A percentile compares a stretch with the other conserved stretches of the same genome.
These are phyloP conservation scores for Coemansia asiatica DNA, from an alignment of 192 early-diverging fungal genomes.

Conservation along the genomic window DNA sequence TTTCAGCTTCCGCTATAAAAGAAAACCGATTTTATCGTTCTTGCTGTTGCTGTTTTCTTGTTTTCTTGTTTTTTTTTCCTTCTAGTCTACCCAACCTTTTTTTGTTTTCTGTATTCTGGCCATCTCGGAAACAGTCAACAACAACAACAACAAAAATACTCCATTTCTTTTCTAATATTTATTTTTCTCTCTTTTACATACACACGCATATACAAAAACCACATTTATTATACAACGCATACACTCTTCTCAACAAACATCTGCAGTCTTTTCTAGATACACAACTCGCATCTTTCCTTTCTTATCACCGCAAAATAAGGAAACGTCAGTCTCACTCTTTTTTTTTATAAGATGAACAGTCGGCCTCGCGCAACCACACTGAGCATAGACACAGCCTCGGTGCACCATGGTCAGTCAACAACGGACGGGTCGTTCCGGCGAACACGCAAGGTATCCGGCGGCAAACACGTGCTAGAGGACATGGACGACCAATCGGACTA, in stretches of 20 bases:
- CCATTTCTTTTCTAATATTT: not conserved
- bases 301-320: constrained; percentile 7
- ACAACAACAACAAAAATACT: not conserved
- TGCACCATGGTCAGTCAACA: not conserved
- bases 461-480: constrained; percentile 19
- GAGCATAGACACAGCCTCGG: constrained; percentile 26
- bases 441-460: constrained; percentile 25
- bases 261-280: not conserved
- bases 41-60: too few relatives aligned
- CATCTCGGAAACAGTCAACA: constrained; percentile 4
- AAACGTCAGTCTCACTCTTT: not conserved
- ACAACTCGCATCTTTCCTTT: not conserved
- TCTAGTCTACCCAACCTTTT: not conserved
- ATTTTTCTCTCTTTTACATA: not conserved
- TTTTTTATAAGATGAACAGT: constrained; percentile 5
- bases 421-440: constrained; percentile 20
- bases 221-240: too few relatives aligned
- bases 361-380: constrained; percentile 47
- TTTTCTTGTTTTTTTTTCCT: too few relatives aligned
- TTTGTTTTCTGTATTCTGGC: constrained; percentile 13
- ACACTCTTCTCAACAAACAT: not conserved
- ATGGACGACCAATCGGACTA: constrained; percentile 15
- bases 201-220: not conserved
- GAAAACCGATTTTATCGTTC: too few relatives aligned
- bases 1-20: too few relatives aligned